Percentiles rank a stretch among this genome's conserved stretches.
Evolutionary conservation across 805 yeast species (phyloP).

Genomic region (Huiozyma naganishii): DNA sequence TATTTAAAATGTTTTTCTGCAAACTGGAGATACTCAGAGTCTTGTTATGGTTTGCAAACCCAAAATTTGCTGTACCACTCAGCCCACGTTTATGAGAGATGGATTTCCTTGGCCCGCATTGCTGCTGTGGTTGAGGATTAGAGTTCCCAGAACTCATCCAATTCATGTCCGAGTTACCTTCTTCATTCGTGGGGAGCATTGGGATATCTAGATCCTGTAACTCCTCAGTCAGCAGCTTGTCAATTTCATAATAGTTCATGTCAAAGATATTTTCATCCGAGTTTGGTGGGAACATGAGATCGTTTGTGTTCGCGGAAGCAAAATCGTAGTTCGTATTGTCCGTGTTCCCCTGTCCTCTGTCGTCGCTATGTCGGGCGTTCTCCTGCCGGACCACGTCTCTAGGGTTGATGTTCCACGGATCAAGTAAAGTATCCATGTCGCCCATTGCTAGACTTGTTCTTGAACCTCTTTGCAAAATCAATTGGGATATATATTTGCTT

Average conservation of each 20-base stretch:
- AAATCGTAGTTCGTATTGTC: constrained; percentile 20
- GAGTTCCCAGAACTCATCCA: neutral
- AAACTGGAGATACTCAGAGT: constrained; percentile 51
- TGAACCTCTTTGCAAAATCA: too few species aligned
- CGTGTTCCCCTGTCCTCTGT: neutral
- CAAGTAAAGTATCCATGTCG: constrained; percentile 1
- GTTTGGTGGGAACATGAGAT: neutral
- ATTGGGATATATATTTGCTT: too few species aligned
- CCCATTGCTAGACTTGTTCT: neutral
- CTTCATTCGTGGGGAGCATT: constrained; percentile 13
- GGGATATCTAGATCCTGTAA: constrained; percentile 58
- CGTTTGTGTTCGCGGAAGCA: neutral
- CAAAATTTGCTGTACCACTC: constrained; percentile 77
- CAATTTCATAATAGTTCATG: constrained; percentile 42
- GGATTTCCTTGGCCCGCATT: neutral
- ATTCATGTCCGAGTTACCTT: neutral
- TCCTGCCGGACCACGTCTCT: neutral
- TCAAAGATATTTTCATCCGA: constrained; percentile 27
- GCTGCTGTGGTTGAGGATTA: neutral
- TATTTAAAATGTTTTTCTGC: constrained; percentile 4
- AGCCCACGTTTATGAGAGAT: constrained; percentile 43
- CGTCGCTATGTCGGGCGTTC: neutral
- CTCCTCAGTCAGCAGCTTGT: constrained; percentile 46
- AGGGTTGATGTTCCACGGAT: constrained; percentile 2
- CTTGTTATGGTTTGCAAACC: constrained; percentile 53